phyloP scores from a whole-genome alignment of 2,329 filamentous ascomycete genomes.

The Fusarium bactridioides region DNA sequence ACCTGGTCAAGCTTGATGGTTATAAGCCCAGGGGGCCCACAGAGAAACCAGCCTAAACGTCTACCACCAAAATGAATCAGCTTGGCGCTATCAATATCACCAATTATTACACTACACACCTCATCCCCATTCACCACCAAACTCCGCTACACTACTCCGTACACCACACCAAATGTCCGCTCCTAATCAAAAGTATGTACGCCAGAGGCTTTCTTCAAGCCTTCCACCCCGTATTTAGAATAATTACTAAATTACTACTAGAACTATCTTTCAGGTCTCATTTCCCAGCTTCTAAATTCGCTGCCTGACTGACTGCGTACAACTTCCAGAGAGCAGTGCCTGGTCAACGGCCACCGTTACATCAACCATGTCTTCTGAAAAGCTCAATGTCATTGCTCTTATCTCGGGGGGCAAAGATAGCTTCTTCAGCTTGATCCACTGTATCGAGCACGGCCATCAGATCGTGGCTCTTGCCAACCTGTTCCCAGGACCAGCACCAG shows the following conservation, averaged over 20 bases:
- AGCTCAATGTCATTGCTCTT: conserved; percentile 83
- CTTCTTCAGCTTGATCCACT: conserved; percentile 92
- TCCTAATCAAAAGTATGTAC: conserved; percentile 5
- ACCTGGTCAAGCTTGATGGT: neutral
- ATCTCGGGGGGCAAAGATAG: conserved; percentile 98
- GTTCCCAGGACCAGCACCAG: conserved; percentile 56
- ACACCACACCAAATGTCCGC: conserved; percentile 22
- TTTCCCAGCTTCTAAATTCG: conserved; percentile 1
- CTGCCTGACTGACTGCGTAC: conserved; percentile 3
- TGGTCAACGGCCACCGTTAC: neutral
- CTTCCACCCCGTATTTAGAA: conserved; percentile 16
- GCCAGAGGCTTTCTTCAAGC: neutral
- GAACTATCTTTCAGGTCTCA: neutral
- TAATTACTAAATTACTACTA: neutral
- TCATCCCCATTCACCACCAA: neutral
- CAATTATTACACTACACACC: conserved; percentile 9
- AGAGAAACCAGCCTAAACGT: conserved; percentile 15
- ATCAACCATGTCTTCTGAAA: conserved; percentile 51
- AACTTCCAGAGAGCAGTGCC: neutral
- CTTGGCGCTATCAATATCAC: conserved; percentile 15
- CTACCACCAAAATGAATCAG: conserved; percentile 25
- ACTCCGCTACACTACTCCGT: neutral
- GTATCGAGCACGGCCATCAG: conserved; percentile 82
- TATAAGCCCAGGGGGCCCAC: conserved; percentile 13
- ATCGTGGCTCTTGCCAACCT: conserved; percentile 91